These are phyloP conservation scores for Solanum bulbocastanum DNA, from an alignment of 257 asterid genomes.

Conservation along the genomic window DNA sequence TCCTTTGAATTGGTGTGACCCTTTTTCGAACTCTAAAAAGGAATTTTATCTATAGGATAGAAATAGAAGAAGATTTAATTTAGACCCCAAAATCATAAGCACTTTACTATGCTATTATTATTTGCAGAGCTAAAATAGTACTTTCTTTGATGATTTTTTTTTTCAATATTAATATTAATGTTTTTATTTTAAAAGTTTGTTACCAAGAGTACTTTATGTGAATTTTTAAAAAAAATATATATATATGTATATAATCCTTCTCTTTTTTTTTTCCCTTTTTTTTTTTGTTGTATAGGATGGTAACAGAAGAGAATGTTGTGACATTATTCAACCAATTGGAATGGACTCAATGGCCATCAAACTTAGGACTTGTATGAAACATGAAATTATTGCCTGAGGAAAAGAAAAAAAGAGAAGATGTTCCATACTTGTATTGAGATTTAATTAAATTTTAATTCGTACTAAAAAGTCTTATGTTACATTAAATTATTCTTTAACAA, in stretches of 20 bases:
- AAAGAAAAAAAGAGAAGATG: not conserved
- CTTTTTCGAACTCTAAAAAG: not conserved
- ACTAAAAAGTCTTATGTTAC: rapidly evolving
- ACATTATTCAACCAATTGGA: conserved; percentile 8
- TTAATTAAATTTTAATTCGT: too few species aligned
- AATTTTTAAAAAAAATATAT: not conserved
- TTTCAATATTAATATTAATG: not conserved
- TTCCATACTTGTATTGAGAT: too few species aligned
- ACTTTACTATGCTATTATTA: too few species aligned
- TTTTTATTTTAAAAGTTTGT: not conserved
- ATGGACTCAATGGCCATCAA: conserved; percentile 6
- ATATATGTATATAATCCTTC: not conserved
- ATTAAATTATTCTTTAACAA: not conserved
- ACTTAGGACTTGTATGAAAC: conserved; percentile 12
- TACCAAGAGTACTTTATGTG: not conserved
- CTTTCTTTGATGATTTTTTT: too few species aligned
- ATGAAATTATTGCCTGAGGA: not conserved
- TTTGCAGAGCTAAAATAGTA: too few species aligned
- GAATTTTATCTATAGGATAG: not conserved
- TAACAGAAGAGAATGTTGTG: conserved; percentile 22
- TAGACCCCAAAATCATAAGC: too few species aligned
- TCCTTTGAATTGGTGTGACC: too few species aligned
- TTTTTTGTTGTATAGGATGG: conserved; percentile 11
- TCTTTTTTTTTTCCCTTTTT: too few species aligned
- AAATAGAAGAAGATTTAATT: not conserved